A percentile compares a stretch with the other conserved stretches of the same genome.
Evolutionary conservation across 2,329 filamentous ascomycete species (phyloP).

Genomic region (Alternaria metachromatica): DNA sequence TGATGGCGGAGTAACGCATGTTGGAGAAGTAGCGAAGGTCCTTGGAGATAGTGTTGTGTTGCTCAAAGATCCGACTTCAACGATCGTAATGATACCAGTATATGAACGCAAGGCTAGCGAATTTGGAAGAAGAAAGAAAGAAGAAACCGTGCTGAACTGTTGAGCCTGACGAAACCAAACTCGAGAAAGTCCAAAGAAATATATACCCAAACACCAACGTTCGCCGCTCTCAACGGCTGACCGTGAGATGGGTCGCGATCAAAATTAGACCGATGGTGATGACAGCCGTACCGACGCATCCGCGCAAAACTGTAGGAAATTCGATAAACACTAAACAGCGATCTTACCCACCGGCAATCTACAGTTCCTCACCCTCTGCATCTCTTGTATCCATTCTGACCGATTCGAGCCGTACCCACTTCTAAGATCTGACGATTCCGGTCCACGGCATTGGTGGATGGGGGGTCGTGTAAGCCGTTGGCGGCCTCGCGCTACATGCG

Average conservation of each 20-base stretch:
- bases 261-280: background rate
- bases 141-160: background rate
- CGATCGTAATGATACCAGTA: background rate
- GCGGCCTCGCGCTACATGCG: background rate
- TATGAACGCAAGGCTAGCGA: background rate
- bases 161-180: background rate
- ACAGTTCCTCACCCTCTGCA: background rate
- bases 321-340: background rate
- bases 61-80: background rate
- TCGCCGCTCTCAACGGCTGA: background rate
- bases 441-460: background rate
- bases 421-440: background rate
- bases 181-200: background rate
- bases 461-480: background rate
- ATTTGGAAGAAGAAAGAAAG: background rate
- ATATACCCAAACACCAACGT: background rate
- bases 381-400: background rate
- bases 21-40: background rate
- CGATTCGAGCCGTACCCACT: background rate
- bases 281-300: background rate
- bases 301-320: background rate
- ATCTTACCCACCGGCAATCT: background rate
- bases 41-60: background rate
- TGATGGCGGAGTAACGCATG: background rate
- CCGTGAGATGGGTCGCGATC: background rate